Evolutionary conservation across 129 eudicot species (phyloP).

Genomic region (Escallonia herrerae): DNA sequence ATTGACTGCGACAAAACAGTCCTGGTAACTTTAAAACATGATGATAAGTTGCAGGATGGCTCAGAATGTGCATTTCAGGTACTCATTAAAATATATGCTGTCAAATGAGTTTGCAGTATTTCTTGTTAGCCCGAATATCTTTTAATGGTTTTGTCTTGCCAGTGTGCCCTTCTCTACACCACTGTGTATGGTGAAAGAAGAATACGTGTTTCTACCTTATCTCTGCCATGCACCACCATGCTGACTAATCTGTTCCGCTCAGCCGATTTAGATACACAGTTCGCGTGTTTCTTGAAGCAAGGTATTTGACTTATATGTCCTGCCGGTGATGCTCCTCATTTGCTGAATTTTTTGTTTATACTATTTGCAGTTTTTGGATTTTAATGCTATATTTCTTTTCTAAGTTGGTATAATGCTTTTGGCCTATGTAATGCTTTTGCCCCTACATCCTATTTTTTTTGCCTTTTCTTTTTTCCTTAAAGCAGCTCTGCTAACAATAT

Average conservation of each 20-base stretch:
- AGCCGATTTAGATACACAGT: conserved; percentile 93
- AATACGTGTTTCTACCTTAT: conserved; percentile 85
- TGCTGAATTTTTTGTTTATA: too few relatives aligned
- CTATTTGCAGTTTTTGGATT: too few relatives aligned
- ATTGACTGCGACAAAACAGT: conserved; percentile 86
- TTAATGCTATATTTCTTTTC: not conserved
- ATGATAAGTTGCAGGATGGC: conserved; percentile 78
- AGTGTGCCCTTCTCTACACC: conserved; percentile 98
- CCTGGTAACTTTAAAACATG: conserved; percentile 77
- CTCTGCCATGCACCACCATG: conserved; percentile 88
- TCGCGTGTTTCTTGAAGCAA: conserved; percentile 86
- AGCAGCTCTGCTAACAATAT: not conserved
- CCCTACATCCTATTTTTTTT: not conserved
- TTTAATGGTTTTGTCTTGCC: conserved; percentile 16
- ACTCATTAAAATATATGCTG: not conserved
- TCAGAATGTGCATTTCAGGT: conserved; percentile 89
- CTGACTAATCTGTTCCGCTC: conserved; percentile 86
- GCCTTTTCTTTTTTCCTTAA: not conserved
- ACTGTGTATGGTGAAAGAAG: conserved; percentile 92
- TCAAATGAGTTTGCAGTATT: not conserved
- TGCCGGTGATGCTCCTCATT: too few relatives aligned
- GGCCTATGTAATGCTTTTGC: not conserved
- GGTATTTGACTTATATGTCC: conserved; percentile 27
- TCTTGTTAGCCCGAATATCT: not conserved
- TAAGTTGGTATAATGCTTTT: not conserved